Base-by-base conservation (phyloP, 2,329 filamentous ascomycete species). In the Pestalotiopsis sp. region DNA sequence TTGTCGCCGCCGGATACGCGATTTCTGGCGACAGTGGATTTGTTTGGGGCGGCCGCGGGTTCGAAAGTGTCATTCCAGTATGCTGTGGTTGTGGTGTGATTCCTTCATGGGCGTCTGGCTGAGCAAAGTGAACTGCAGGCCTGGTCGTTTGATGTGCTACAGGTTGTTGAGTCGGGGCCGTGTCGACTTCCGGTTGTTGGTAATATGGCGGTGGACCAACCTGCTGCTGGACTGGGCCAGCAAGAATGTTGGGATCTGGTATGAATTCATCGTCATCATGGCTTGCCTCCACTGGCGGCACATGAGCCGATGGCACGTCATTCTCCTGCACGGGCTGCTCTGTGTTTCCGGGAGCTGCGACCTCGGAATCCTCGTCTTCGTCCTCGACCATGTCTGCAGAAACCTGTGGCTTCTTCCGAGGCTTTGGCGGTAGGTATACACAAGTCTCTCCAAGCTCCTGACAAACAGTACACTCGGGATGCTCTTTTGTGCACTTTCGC, bases 401-500 rank as follows among this genome's bases (percentile, higher is more conserved):
- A 56, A 76, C 74, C 56, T 71, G 71, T 3, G 75, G 75, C 60
- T 73, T 78, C 61, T 72, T 75, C 12, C 76, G 73, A 49, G 76
- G 72, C 23, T 73, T 77, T 1, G 75, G 74, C 0, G 75, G 72
- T n/a, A 74, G 65, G 63, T 79, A 79, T 38, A 76, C 58, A 61
- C 77, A 79, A 27, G 74, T 68, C 23, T 76, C 69, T 4, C 70
- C 73, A 4, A 70, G 70, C 17, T 73, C 67, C 52, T 69, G 36
- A 59, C 79, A 81, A 23, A 76, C 68, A 14, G 73, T 72, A 67
- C 79, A 81, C 41, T 71, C 72, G 4, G 79, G 79, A 64, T 80
- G 77, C 56, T 77, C 74, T 68, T 80, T 80, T 25, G 77, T 77
- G 68, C 79, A 81, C 73, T 77, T 75, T 1, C 67, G 68, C 25